Conservation (phyloP, 176 grass and related monocot species). For the Eragrostis nindensis region DNA sequence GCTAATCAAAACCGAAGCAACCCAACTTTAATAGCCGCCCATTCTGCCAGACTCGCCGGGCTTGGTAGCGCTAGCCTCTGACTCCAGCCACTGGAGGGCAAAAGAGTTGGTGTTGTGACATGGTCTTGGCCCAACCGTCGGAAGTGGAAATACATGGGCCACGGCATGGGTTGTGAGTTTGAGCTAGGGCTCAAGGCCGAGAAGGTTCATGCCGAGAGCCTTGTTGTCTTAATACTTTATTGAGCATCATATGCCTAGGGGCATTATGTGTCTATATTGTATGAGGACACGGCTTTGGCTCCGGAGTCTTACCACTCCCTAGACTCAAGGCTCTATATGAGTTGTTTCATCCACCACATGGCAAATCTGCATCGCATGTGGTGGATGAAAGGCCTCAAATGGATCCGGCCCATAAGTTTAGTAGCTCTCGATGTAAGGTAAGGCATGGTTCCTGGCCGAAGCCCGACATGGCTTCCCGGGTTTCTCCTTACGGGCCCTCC, state of each 20-base stretch:
- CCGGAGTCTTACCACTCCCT: neutral
- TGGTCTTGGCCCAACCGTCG: neutral
- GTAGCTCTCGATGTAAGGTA: neutral
- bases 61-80: slow-evolving; percentile 15
- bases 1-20: neutral
- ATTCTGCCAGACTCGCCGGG: neutral
- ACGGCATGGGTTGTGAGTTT: neutral
- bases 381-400: too few relatives aligned
- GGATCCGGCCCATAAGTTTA: too few relatives aligned
- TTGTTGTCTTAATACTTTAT: too few relatives aligned
- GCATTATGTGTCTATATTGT: neutral
- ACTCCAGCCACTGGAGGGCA: slow-evolving; percentile 31
- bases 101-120: slow-evolving; percentile 5
- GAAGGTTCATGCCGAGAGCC: neutral
- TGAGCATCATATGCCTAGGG: too few relatives aligned
- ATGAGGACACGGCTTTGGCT: neutral
- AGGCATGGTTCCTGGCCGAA: neutral
- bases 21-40: neutral
- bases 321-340: too few relatives aligned
- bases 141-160: neutral
- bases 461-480: neutral
- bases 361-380: too few relatives aligned
- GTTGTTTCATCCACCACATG: too few relatives aligned
- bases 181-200: neutral
- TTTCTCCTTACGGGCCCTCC: neutral